Evolutionary conservation across 2,329 filamentous ascomycete species (phyloP), one percentile per base, ranked within the genome.

Genomic region (Pseudogymnoascus sp.): DNA sequence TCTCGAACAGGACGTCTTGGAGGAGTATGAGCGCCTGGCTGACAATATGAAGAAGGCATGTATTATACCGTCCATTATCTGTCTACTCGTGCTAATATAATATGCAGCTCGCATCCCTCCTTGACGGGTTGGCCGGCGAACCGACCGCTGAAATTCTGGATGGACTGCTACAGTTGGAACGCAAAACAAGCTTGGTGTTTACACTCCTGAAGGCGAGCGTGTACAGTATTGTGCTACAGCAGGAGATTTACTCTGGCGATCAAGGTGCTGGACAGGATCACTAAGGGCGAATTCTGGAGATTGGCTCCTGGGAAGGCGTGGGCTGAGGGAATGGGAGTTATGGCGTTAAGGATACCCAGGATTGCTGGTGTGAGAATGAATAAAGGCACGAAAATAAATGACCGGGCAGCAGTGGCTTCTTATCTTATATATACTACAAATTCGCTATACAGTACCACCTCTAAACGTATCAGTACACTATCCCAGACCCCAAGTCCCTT

Each of bases 211-310:
- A 99, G 80, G 93, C 95, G 16, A 97, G 93, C 75, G 95, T 99
- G 67, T 99, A 99, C 79, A 96, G 90, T 73, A 99, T 99, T 79
- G 93, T 99, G 65, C 76, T 99, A 79, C 93, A 99, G 83, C 93
- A 97, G 82, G 91, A 97, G 83, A 91, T 96, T 71, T 87, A 88
- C 66, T 90, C 88, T 76, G 89, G 85, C 59, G 81, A 81, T 68
- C 77, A 79, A 65, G 72, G 71, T 23, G 73, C 68, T 12, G 66
- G 65, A 58, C 59, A 65, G 72, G 72, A 67, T 73, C 75, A 63
- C 71, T 60, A 62, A 49, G 23, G 28, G 25, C 9, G 21, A 28
- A 5, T 33, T 33, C 4, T 55, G 16, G 28, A 21, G 16, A 35
- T 8, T 55, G 16, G n/a, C n/a, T 55, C 8, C 49, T 33, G 9